Evolutionary conservation across 495 filamentous ascomycete genomes (phyloP), one percentile per base, ranked within the genome.

Genomic region (Penicillium paradoxum): DNA sequence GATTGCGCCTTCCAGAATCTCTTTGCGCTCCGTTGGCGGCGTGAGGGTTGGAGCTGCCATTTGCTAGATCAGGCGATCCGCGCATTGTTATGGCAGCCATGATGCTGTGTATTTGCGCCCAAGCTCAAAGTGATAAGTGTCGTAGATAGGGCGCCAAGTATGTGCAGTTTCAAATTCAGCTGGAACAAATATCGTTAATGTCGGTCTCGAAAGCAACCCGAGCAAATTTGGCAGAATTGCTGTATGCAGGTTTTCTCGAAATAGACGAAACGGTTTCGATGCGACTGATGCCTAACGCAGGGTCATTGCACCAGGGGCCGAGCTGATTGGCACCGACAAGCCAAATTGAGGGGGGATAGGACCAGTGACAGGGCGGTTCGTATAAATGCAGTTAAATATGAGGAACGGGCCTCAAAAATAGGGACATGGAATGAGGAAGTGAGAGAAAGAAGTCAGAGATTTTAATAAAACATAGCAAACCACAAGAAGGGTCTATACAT

Each of bases 61-160:
- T 64, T 39, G 63, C 60, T 41, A 57, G 52, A n/a, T 64, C 60
- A 13, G 63, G 56, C 27, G 58, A 59, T 50, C 22, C 42, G 25
- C 55, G 61, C 44, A 57, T 59, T 45, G 54, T 48, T 7, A 49
- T 21, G 13, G 57, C 34, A 5, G 57, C 63, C 63, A 66, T 66
- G 5, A 21, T 45, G 10, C 4, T 24, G 21, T 25, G 42, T 25
- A 14, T 37, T 36, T 34, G 32, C 27, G 42, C 32, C 38, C 21
- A 33, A 38, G 7, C 33, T 19, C 42, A 44, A 33, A 6, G 22
- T 0, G 42, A 25, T 4, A 30, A n/a, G 9, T 4, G 2, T 34
- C 6, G 24, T 27, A 14, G 45, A 13, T 11, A 17, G 24, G n/a
- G 36, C 22, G 42, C 48, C 41, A 42, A 41, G 45, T 33, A 36